These are phyloP conservation scores for Colletotrichum sp. DNA, from an alignment of 2,329 filamentous ascomycete genomes.

Conservation along the genomic window DNA sequence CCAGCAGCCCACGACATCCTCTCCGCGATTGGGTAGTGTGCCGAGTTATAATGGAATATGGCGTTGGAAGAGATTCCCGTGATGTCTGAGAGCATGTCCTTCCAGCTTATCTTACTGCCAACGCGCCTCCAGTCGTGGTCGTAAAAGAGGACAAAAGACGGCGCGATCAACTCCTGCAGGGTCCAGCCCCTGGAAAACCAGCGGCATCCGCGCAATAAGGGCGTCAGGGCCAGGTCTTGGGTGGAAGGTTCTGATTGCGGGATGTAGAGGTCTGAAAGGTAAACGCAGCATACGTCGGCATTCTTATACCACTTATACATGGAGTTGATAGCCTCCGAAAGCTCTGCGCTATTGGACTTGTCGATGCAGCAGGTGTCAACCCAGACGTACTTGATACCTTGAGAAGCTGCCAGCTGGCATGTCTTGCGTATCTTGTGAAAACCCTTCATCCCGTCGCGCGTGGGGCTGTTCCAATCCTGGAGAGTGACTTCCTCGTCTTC, in stretches of 20 bases:
- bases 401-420: accelerated
- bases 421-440: neutral
- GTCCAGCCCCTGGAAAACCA: neutral
- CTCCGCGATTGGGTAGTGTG: neutral
- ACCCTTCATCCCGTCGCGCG: accelerated
- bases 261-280: neutral
- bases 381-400: neutral
- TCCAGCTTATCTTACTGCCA: accelerated
- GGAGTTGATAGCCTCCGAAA: neutral
- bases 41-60: too few relatives aligned
- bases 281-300: accelerated
- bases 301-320: neutral
- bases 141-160: neutral
- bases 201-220: neutral
- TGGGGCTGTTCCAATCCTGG: neutral
- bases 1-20: constrained; percentile 31
- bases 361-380: neutral
- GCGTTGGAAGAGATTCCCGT: neutral
- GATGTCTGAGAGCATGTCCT: neutral
- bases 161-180: neutral
- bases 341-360: neutral
- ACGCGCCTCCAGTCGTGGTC: neutral
- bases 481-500: constrained; percentile 29
- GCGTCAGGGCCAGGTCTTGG: too few relatives aligned
- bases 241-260: too few relatives aligned